These are phyloP conservation scores for Ascoidea rubescens DNA, from an alignment of 805 yeast species.

Conservation along the genomic window DNA sequence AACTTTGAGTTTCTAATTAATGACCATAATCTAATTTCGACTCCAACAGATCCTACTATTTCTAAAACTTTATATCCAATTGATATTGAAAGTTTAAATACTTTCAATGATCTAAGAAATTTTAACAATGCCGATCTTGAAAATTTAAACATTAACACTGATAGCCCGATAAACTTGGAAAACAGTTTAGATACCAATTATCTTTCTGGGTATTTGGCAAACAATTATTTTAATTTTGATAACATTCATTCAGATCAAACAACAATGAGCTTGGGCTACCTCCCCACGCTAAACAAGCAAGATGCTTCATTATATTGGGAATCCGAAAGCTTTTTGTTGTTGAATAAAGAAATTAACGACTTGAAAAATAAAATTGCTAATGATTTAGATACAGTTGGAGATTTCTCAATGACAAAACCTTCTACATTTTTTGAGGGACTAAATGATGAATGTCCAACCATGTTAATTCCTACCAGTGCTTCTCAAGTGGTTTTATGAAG, in stretches of 20 bases:
- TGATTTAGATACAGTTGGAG: background rate
- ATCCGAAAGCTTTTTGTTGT: background rate
- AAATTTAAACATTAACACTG: too few species aligned
- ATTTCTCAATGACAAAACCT: background rate
- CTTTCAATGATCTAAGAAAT: too few species aligned
- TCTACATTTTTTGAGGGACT: background rate
- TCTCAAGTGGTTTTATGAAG: background rate
- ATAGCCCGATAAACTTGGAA: too few species aligned
- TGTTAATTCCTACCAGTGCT: background rate
- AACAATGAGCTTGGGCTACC: background rate
- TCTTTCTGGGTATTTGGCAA: too few species aligned
- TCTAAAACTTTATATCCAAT: too few species aligned
- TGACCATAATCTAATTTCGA: too few species aligned
- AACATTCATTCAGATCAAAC: background rate
- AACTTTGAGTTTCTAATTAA: too few species aligned
- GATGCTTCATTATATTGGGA: background rate
- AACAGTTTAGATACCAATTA: too few species aligned
- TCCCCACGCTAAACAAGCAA: background rate
- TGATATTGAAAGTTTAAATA: too few species aligned
- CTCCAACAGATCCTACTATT: too few species aligned
- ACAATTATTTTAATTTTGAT: too few species aligned
- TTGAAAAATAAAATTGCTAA: background rate
- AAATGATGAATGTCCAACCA: background rate
- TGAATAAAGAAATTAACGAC: background rate
- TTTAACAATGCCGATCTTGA: too few species aligned